Conservation (phyloP, 805 yeast species). For the Tetrapisispora namnaoensis region DNA sequence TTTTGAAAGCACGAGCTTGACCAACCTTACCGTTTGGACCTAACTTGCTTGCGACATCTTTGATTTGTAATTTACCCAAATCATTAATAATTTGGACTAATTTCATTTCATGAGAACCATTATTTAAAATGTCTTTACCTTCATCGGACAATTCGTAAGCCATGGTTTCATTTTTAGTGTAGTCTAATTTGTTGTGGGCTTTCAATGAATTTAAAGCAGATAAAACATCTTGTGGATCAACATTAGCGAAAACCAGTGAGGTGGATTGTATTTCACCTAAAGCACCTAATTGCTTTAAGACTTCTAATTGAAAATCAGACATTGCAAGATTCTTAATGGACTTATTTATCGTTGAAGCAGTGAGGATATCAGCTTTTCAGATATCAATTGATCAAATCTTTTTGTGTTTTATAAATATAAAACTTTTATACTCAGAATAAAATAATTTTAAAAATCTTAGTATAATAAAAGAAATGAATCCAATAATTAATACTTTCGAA, state of each 20-base stretch:
- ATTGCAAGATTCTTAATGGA: constrained; percentile 24
- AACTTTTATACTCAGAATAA: too few species aligned
- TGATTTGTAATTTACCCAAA: constrained; percentile 70
- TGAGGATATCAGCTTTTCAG: background rate
- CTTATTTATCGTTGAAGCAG: background rate
- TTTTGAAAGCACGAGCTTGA: constrained; percentile 95
- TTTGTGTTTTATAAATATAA: too few species aligned
- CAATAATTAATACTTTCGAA: too few species aligned
- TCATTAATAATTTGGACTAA: constrained; percentile 65
- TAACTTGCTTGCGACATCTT: constrained; percentile 58
- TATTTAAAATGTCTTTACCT: constrained; percentile 63
- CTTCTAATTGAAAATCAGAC: constrained; percentile 57
- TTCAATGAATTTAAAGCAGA: constrained; percentile 81
- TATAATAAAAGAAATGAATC: background rate
- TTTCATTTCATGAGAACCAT: constrained; percentile 89
- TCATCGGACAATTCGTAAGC: constrained; percentile 68
- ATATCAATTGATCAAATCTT: too few species aligned
- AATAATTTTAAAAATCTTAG: too few species aligned
- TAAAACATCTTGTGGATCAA: constrained; percentile 55
- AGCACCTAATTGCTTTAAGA: constrained; percentile 57
- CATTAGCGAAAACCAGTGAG: constrained; percentile 51
- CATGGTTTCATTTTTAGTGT: constrained; percentile 64
- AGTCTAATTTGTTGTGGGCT: constrained; percentile 73
- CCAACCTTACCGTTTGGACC: constrained; percentile 86
- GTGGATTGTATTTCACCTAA: constrained; percentile 62